phyloP scores from a whole-genome alignment of 371 early-diverging fungal genomes.

The Circinella umbellata region DNA sequence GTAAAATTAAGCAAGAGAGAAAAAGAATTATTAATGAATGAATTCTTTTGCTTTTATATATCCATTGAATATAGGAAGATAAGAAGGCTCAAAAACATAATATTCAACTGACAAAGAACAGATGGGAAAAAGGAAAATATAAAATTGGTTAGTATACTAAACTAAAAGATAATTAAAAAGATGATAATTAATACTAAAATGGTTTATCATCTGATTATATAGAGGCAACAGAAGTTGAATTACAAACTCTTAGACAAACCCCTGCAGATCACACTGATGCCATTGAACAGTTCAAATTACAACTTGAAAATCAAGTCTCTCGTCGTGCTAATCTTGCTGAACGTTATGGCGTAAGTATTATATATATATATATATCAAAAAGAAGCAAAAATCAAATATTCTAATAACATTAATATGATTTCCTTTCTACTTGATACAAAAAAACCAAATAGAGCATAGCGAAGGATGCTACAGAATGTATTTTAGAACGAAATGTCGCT shows the following conservation, averaged over 20 bases:
- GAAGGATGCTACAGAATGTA: not conserved
- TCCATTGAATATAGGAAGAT: conserved; percentile 11
- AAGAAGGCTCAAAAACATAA: conserved; percentile 35
- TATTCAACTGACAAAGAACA: conserved; percentile 8
- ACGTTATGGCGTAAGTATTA: conserved; percentile 11
- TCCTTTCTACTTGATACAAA: too few species aligned
- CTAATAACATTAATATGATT: not conserved
- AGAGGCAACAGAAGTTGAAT: conserved; percentile 7
- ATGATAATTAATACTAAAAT: not conserved
- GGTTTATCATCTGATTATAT: not conserved
- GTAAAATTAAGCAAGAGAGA: too few species aligned
- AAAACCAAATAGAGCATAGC: too few species aligned
- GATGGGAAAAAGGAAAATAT: conserved; percentile 20
- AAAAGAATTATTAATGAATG: too few species aligned
- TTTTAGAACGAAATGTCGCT: conserved; percentile 20
- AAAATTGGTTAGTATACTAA: conserved; percentile 16
- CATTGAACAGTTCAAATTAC: conserved; percentile 14
- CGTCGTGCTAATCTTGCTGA: conserved; percentile 19
- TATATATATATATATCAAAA: not conserved
- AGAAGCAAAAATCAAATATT: not conserved
- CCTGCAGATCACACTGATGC: not conserved
- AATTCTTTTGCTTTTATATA: too few species aligned
- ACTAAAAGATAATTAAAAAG: too few species aligned
- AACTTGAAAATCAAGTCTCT: conserved; percentile 8
- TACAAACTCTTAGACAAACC: not conserved